Percentiles rank a stretch among this genome's conserved stretches.
Evolutionary conservation across 2,329 filamentous ascomycete genomes (phyloP).

Genomic region (Paraconiothyrium sp.): DNA sequence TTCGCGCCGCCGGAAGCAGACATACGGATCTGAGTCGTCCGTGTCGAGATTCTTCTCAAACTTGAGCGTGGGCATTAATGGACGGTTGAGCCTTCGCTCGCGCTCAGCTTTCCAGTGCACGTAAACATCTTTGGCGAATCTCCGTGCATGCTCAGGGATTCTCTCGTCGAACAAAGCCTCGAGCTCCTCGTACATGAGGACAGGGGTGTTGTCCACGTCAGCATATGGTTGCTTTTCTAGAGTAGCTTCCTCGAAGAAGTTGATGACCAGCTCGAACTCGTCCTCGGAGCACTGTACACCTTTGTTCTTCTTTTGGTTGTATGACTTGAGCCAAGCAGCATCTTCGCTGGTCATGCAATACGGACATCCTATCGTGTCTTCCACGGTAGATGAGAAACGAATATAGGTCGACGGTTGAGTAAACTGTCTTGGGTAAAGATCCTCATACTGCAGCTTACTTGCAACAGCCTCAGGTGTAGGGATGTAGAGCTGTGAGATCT

Average conservation of each 20-base stretch:
- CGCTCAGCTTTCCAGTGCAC: conserved; percentile 86
- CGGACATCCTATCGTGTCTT: conserved; percentile 87
- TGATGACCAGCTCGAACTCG: conserved; percentile 93
- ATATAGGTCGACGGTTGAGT: conserved; percentile 92
- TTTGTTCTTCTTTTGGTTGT: conserved; percentile 81
- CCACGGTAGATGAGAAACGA: conserved; percentile 96
- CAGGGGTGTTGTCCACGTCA: conserved; percentile 85
- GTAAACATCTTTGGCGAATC: conserved; percentile 81
- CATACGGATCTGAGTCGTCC: conserved; percentile 95
- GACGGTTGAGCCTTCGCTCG: conserved; percentile 71
- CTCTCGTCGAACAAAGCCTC: conserved; percentile 71
- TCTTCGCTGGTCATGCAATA: conserved; percentile 97
- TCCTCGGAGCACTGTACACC: conserved; percentile 79
- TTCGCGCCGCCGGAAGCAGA: conserved; percentile 96
- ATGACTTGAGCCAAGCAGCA: conserved; percentile 80
- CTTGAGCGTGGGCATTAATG: conserved; percentile 82
- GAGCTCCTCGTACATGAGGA: conserved; percentile 66
- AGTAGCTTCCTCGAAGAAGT: conserved; percentile 90
- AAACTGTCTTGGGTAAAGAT: conserved; percentile 82
- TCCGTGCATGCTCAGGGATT: conserved; percentile 63
- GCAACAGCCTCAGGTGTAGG: conserved; percentile 72
- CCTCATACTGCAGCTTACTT: conserved; percentile 81
- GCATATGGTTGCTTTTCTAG: conserved; percentile 87
- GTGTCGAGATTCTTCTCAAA: conserved; percentile 94
- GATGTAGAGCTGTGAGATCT: conserved; percentile 71